Percentiles rank a stretch among this genome's conserved stretches.
These are phyloP conservation scores for Xylaria sp. DNA, from an alignment of 2,329 filamentous ascomycete species.

Conservation along the genomic window DNA sequence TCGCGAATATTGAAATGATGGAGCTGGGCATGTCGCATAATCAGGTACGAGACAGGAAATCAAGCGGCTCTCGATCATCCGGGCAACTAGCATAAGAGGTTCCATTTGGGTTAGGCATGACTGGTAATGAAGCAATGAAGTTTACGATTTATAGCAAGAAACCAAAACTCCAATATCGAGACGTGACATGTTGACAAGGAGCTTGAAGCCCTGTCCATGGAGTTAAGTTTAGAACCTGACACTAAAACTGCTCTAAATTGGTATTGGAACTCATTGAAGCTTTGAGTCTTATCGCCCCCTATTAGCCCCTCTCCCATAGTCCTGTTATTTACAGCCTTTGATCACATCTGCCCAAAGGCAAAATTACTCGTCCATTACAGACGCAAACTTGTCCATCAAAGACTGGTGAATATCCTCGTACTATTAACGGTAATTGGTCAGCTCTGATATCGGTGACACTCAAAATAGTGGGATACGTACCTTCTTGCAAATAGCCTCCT, in stretches of 20 bases:
- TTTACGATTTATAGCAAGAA: conserved; percentile 12
- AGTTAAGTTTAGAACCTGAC: conserved; percentile 11
- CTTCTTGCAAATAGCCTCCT: conserved; percentile 86
- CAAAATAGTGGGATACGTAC: conserved; percentile 58
- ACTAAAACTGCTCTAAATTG: conserved; percentile 33
- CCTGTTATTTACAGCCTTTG: conserved; percentile 30
- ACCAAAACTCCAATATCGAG: conserved; percentile 1
- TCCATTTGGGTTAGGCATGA: neutral
- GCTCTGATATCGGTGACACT: neutral
- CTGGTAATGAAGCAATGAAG: conserved; percentile 8
- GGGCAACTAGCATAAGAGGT: neutral
- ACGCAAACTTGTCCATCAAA: conserved; percentile 97
- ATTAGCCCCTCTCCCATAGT: conserved; percentile 8
- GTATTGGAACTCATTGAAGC: conserved; percentile 22
- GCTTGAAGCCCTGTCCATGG: neutral
- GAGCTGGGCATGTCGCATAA: neutral
- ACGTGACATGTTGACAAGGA: conserved; percentile 3
- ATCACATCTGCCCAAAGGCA: conserved; percentile 13
- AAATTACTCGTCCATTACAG: conserved; percentile 89
- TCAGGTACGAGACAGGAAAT: neutral
- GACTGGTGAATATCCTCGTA: conserved; percentile 92
- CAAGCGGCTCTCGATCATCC: no score
- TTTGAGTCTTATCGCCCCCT: conserved; percentile 18
- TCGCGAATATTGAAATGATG: neutral
- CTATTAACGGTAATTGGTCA: conserved; percentile 56